A percentile compares a stretch with the other conserved stretches of the same genome.
Evolutionary conservation across 345 rosid species (phyloP).

Genomic region (Diplotaxis tenuifolia): DNA sequence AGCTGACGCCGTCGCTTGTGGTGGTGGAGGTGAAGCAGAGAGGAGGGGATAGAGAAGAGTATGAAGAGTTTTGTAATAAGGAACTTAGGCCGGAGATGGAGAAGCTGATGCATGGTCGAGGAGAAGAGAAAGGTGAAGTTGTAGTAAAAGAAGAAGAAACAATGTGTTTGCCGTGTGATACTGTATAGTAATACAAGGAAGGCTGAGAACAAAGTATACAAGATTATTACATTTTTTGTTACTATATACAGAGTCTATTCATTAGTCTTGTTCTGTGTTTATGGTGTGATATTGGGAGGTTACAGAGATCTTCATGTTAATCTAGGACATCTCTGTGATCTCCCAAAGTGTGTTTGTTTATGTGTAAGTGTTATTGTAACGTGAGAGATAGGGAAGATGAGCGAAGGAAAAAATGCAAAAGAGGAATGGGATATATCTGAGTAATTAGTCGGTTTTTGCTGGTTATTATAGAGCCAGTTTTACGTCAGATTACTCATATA

Average conservation of each 20-base stretch:
- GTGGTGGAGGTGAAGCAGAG: constrained; percentile 88
- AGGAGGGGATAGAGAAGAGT: constrained; percentile 78
- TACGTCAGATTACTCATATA: constrained; percentile 5
- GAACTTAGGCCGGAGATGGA: constrained; percentile 74
- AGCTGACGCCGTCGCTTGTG: constrained; percentile 58
- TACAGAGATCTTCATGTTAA: background rate
- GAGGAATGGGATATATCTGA: background rate
- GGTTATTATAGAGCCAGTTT: constrained; percentile 21
- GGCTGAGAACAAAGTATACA: constrained; percentile 32
- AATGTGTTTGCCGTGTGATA: constrained; percentile 61
- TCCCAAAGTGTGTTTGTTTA: background rate
- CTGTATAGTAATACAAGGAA: constrained; percentile 42
- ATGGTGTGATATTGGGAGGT: background rate
- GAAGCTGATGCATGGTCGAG: constrained; percentile 48
- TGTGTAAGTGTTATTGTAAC: constrained; percentile 14
- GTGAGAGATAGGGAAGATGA: constrained; percentile 31
- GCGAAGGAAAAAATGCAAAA: constrained; percentile 5
- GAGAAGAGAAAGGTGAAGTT: constrained; percentile 26
- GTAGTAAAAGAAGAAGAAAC: constrained; percentile 32
- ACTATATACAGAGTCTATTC: constrained; percentile 4
- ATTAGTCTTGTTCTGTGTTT: constrained; percentile 8
- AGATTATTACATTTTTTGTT: constrained; percentile 6
- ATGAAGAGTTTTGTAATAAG: constrained; percentile 69
- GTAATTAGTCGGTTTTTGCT: constrained; percentile 30
- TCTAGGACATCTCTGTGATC: constrained; percentile 6